Base-by-base conservation (phyloP, 2,329 filamentous ascomycete species). In the Cercospora nicotianae region DNA sequence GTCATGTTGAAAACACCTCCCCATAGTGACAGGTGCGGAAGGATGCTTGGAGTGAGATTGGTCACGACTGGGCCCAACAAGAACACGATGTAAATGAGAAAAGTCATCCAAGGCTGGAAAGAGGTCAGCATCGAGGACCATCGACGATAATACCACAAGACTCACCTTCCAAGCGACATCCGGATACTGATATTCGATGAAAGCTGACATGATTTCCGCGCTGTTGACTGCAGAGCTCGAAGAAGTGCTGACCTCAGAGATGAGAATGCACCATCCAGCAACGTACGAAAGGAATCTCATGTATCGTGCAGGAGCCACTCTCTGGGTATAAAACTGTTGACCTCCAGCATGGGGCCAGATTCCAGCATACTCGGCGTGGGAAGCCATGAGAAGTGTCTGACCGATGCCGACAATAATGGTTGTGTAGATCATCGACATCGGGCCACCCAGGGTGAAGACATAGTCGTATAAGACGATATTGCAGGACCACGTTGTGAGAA, bases 21-120 rank as follows among this genome's bases (percentile, higher is more conserved):
- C 8, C 55, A 67, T 0, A 80, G 80, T 72, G 86, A 84, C 36
- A 74, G 61, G 18, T 62, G 58, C 3, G 72, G 72, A 10, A 74
- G 69, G 1, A 81, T 70, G 39, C 77, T 78, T 3, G 80, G 80
- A 12, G 53, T 65, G 16, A 72, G 67, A 13, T 69, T 71, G 36
- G 73, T 75, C 65, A 75, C 67, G 7, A 69, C 20, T 30, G 73
- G 67, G 13, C 68, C 71, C 12, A 73, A 59, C 69, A 85, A 77
- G 33, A 76, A 60, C 26, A 57, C 63, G 2, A 58, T 16, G 6
- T 28, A 58, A 13, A 58, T 30, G 16, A 58, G 53, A 6, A 58
- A 58, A 5, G 53, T 58, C 53, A 58, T 58, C 53, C 53, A 58
- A 1, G 53, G 53, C 53, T 58, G 53, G 3, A 33, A 5, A 58